These are phyloP conservation scores for Hysterium pulicare DNA, from an alignment of 2,329 filamentous ascomycete genomes.

Conservation along the genomic window DNA sequence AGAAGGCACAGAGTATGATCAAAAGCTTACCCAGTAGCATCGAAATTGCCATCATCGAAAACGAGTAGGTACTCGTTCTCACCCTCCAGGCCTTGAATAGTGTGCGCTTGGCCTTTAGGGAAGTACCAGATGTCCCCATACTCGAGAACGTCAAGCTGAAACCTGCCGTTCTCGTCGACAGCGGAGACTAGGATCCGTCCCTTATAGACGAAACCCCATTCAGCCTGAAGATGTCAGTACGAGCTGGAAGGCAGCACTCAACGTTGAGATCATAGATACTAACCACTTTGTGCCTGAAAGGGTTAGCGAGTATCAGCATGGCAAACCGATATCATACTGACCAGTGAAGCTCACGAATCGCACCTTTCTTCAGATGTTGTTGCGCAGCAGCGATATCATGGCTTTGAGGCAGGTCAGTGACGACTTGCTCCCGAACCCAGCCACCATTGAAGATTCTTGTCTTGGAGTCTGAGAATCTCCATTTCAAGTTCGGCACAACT, in stretches of 20 bases:
- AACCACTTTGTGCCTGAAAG: conserved; percentile 54
- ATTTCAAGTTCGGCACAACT: conserved; percentile 63
- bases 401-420: conserved; percentile 63
- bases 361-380: conserved; percentile 65
- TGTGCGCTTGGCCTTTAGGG: conserved; percentile 62
- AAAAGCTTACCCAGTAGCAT: conserved; percentile 52
- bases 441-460: conserved; percentile 61
- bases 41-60: conserved; percentile 66
- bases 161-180: conserved; percentile 60
- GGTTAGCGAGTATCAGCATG: background rate
- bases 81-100: conserved; percentile 62
- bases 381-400: conserved; percentile 66
- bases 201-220: conserved; percentile 63
- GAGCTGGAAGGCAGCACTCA: too few species aligned
- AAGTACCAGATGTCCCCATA: conserved; percentile 69
- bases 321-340: too few species aligned
- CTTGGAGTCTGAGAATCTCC: conserved; percentile 67
- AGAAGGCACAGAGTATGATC: conserved; percentile 3
- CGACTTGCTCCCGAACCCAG: conserved; percentile 64
- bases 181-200: conserved; percentile 58
- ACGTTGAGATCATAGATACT: too few species aligned
- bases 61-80: conserved; percentile 66
- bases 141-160: conserved; percentile 53
- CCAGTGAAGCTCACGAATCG: conserved; percentile 67
- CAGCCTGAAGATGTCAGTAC: conserved; percentile 48